Evolutionary conservation across 2,329 filamentous ascomycete species (phyloP), one percentile per base, ranked within the genome.

Genomic region (Trichophyton rubrum): DNA sequence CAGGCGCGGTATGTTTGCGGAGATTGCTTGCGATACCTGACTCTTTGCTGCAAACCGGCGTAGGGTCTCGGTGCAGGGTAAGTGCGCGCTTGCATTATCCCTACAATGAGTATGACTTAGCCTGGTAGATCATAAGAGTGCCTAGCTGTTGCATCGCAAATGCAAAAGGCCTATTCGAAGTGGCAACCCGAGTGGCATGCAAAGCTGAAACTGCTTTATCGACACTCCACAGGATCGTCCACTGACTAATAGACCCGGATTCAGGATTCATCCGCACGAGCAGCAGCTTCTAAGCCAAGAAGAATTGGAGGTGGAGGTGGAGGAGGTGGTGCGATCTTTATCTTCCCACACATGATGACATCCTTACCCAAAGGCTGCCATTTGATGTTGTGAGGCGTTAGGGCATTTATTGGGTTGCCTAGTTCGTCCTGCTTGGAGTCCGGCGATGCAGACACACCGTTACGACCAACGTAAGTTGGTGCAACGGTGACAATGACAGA

Each of bases 401-500:
- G 83, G 0, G 84, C 85, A 5, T 86, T 79, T 56, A 82, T 73
- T 3, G 80, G 79, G 53, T 75, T 74, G 2, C 81, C 83, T 17
- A 78, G 70, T 1, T 74, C 71, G 60, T 80, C 79, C 2, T 72
- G 67, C 45, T 79, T 80, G 38, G 83, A 78, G 20, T 82, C 78
- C 1, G 91, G 92, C 55, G 84, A 86, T 2, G 96, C 89, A 9
- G 85, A 79, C 8, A 96, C 88, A 6, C 90, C 90, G 1, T 88
- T 89, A 62, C 82, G 79, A 1, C 92, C 92, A n/a, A 97, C 79
- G 83, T 90, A 97, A 0, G 85, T 89, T 7, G 92, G 92, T 2
- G 92, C 90, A 68, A 96, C 85, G 0, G 92, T 96, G 61, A 96
- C 80, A 67, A 97, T 87, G 56, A 96, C 85, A 1, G 86, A 86